These are phyloP conservation scores for Wilhelminamyces savonicus DNA, from an alignment of 805 yeast genomes.

Conservation along the genomic window DNA sequence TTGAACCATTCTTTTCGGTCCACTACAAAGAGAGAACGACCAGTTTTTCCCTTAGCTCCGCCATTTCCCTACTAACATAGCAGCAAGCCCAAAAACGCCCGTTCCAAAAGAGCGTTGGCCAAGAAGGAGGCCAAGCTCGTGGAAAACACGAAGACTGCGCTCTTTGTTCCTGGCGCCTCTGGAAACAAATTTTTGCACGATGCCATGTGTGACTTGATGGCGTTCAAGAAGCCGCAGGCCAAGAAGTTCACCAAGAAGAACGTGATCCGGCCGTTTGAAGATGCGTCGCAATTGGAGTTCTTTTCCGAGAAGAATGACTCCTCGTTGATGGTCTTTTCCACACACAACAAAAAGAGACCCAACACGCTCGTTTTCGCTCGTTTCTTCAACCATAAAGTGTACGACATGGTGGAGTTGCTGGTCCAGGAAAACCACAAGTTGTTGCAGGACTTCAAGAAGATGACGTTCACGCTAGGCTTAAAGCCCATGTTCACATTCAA, in stretches of 20 bases:
- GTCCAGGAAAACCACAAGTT: constrained; percentile 62
- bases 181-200: constrained; percentile 78
- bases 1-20: too few species aligned
- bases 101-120: constrained; percentile 90
- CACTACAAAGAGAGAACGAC: background rate
- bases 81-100: constrained; percentile 86
- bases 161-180: constrained; percentile 86
- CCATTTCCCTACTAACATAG: constrained; percentile 8
- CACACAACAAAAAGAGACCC: constrained; percentile 86
- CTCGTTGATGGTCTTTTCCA: constrained; percentile 72
- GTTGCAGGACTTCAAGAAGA: constrained; percentile 70
- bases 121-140: constrained; percentile 81
- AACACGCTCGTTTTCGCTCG: constrained; percentile 83
- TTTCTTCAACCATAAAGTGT: constrained; percentile 83
- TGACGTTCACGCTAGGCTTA: constrained; percentile 80
- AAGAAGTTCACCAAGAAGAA: constrained; percentile 87
- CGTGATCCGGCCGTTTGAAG: constrained; percentile 90
- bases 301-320: constrained; percentile 92
- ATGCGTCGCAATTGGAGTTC: constrained; percentile 76
- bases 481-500: constrained; percentile 93
- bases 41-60: background rate
- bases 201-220: constrained; percentile 81
- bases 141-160: constrained; percentile 84
- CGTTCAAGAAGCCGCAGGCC: constrained; percentile 84
- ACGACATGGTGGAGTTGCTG: constrained; percentile 89